Base-by-base conservation (phyloP, 306 rosid species). In the Vigna angularis region DNA sequence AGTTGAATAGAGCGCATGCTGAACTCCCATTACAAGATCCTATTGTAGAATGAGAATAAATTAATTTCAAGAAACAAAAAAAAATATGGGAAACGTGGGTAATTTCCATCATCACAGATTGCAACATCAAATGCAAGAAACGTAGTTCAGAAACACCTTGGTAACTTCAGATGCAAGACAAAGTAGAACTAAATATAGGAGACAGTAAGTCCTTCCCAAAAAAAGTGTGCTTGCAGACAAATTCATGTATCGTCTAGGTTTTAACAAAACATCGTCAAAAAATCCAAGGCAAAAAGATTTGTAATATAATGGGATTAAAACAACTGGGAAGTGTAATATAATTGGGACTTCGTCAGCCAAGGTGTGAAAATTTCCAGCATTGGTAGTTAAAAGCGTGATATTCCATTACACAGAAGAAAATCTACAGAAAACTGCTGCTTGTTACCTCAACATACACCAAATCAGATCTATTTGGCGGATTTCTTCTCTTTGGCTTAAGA, bases 21-120 rank as follows among this genome's bases (percentile, higher is more conserved):
- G 96, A 63, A 94, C 96, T 83, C 83, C 89, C 9, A 69, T 77
- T 17, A 90, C 90, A 70, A 94, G 81, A 86, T 92, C 97, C 93
- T 90, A 76, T 7, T 17, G 64, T 58, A 38, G 17, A 61, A 50
- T 17, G 57, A 5, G 62, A 80, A 67, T 30, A 16, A 52, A 44
- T 64, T 2, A 52, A 76, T 9, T 44, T 66, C 42, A 12, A 38
- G 20, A 38, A 65, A 16, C 30, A 30, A 63, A 11, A 32, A 28
- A 26, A 63, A 68, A 38, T 5, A 38, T 20, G 20, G 73, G 53
- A 26, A 18, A 34, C 59, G 10, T 66, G 3, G 17, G 8, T 66
- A 55, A 48, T 64, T 66, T 34, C 32, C 77, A 64, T 40, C 16
- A 62, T 59, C 66, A 51, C 66, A 67, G 55, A 67, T 30, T 28